Evolutionary conservation across 305 asterid genomes (phyloP), one percentile per base, ranked within the genome.

Genomic region (Fraxinus nigra): DNA sequence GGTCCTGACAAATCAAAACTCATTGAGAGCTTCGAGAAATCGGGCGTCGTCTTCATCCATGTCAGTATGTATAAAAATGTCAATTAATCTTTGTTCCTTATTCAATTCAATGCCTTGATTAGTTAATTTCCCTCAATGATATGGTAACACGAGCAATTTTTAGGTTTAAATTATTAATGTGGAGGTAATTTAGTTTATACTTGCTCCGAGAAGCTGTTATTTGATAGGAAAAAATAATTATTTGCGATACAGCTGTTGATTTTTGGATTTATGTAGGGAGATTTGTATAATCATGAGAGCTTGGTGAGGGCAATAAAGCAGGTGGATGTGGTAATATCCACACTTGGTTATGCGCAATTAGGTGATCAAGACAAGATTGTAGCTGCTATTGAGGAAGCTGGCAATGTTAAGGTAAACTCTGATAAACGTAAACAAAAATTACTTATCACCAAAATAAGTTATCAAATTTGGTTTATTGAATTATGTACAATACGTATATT

Each of bases 251-350:
- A 7, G 72, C 26, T 22, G 14, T 22, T 73, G 20, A 2, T 14
- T 34, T 77, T 79, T 81, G 65, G 18, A 61, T 82, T 61, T 7
- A 63, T 72, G 24, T 75, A 90, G 94, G 92, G 91, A 72, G 97
- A 92, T 84, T 72, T 90, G 78, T 81, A 86, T 65, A 85, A 88
- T 75, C 87, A 87, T 33, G 89, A 84, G 81, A 87, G 87, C 81
- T 78, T 92, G 84, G 89, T 89, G 72, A 82, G 75, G 59, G 90
- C 94, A 18, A 87, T 88, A 10, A 89, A 87, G 86, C 88, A 88
- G 74, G 96, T 89, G 77, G 93, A 92, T 80, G 90, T 91, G 18
- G 93, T 92, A 77, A 89, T 92, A 43, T 91, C 94, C 3, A 20
- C 93, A 3, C 84, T 91, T 10, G 94, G 94, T 3, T 83, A 83